Conservation (phyloP, 768 basidiomycete genomes). For the Suillus clintonianus region DNA sequence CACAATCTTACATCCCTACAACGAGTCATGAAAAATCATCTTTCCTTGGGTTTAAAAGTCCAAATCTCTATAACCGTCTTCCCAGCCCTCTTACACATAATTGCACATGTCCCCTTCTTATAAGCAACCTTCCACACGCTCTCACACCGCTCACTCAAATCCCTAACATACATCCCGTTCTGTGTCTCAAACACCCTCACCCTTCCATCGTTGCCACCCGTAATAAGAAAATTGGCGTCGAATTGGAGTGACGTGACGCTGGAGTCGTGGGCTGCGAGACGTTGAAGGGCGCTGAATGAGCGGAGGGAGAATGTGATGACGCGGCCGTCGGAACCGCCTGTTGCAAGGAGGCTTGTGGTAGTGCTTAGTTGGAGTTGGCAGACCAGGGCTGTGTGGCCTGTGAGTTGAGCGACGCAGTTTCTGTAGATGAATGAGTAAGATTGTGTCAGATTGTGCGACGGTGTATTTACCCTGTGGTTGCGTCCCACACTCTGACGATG, state of each 20-base stretch:
- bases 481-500: conserved; percentile 91
- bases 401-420: conserved; percentile 78
- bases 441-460: too few species aligned
- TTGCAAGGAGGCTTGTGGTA: conserved; percentile 57
- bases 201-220: conserved; percentile 83
- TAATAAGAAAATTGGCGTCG: conserved; percentile 78
- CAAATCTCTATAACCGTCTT: conserved; percentile 90
- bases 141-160: conserved; percentile 76
- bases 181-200: conserved; percentile 71
- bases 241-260: conserved; percentile 87
- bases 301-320: conserved; percentile 69
- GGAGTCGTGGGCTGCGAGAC: conserved; percentile 87
- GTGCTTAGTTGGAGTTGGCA: conserved; percentile 85
- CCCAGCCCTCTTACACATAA: conserved; percentile 78
- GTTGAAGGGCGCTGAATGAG: conserved; percentile 49
- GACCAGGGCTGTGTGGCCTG: conserved; percentile 91
- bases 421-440: conserved; percentile 35
- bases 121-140: conserved; percentile 87
- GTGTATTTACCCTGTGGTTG: conserved; percentile 69
- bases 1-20: not conserved
- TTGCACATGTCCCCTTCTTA: conserved; percentile 68
- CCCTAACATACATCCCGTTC: conserved; percentile 69
- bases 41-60: conserved; percentile 59
- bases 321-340: conserved; percentile 88
- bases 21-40: not conserved